Percentiles rank a stretch among this genome's conserved stretches.
Evolutionary conservation across 495 filamentous ascomycete species (phyloP).

Genomic region (Talaromyces trachyspermus): DNA sequence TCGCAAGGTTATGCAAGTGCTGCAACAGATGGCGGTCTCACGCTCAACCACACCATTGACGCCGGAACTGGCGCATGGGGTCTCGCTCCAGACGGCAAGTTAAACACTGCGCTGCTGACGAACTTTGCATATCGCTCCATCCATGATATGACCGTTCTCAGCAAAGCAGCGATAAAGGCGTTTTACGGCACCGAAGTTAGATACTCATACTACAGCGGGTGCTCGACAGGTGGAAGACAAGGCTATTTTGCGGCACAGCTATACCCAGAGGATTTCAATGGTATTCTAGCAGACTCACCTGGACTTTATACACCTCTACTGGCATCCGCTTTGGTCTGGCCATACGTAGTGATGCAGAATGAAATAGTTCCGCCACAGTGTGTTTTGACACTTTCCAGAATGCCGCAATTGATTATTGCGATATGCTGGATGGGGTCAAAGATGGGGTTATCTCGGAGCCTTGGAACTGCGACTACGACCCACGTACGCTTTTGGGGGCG

Average conservation of each 20-base stretch:
- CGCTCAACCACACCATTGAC: not conserved
- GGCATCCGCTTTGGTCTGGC: conserved; percentile 14
- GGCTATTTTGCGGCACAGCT: conserved; percentile 36
- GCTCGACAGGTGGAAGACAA: conserved; percentile 40
- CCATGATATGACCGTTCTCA: conserved; percentile 21
- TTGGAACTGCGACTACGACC: conserved; percentile 40
- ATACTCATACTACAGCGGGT: conserved; percentile 41
- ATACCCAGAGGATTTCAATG: conserved; percentile 47
- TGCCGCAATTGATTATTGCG: conserved; percentile 34
- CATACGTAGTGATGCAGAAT: conserved; percentile 17
- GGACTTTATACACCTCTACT: conserved; percentile 35
- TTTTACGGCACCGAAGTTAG: conserved; percentile 12
- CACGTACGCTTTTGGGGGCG: conserved; percentile 40
- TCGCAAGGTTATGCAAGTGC: conserved; percentile 28
- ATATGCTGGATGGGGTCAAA: conserved; percentile 46
- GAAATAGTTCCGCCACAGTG: conserved; percentile 27
- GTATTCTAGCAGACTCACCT: conserved; percentile 49
- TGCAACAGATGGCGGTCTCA: conserved; percentile 27
- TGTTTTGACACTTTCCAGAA: conserved; percentile 39
- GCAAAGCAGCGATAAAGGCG: conserved; percentile 11
- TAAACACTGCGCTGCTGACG: conserved; percentile 29
- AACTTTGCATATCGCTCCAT: conserved; percentile 33
- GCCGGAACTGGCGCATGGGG: conserved; percentile 24
- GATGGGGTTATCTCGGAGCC: conserved; percentile 54
- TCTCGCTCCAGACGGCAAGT: conserved; percentile 29